Evolutionary conservation across 2,329 filamentous ascomycete species (phyloP), one percentile per base, ranked within the genome.

Genomic region (Apiospora malaysiana): DNA sequence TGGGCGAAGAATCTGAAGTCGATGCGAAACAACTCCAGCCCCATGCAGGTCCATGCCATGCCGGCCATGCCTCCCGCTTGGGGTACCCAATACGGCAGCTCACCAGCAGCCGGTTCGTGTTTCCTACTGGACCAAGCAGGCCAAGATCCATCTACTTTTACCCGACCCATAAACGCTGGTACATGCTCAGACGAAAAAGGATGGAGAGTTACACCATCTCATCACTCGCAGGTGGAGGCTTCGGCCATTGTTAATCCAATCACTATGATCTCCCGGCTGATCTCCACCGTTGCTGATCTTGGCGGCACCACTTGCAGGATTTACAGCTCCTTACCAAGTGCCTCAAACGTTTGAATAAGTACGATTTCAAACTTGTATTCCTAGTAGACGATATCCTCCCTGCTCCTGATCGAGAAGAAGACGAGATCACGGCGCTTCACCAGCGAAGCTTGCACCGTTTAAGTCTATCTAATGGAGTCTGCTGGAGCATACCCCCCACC

Each of bases 251-350:
- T 66, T 66, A 65, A 71, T 70, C 70, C 70, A 71, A 71, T 71
- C 56, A 67, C 23, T 18, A 71, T 66, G 70, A 71, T 71, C 70
- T 68, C 6, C 68, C 71, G 69, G 66, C 66, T 42, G 66, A 69
- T 70, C 66, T 42, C 42, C 71, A 56, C 47, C n/a, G 21, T 25
- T 67, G 40, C 25, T 27, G 10, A 67, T 67, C 66, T 67, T 45
- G 66, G 66, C 66, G 66, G 42, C 42, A 67, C 42, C 66, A 45
- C 66, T 67, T 63, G 66, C 66, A 67, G 66, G 66, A 67, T 45
- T 51, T n/a, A 32, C 66, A 32, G 45, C 37, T 51, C 49, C 67
- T 66, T 69, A 66, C 47, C 70, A 69, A 67, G 70, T 42, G 56
- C 70, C 45, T 71, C 68, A 71, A 42, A 49, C 43, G 42, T 46